Conservation (phyloP, 129 eudicot genomes). For the Oenanthe sinensis region DNA sequence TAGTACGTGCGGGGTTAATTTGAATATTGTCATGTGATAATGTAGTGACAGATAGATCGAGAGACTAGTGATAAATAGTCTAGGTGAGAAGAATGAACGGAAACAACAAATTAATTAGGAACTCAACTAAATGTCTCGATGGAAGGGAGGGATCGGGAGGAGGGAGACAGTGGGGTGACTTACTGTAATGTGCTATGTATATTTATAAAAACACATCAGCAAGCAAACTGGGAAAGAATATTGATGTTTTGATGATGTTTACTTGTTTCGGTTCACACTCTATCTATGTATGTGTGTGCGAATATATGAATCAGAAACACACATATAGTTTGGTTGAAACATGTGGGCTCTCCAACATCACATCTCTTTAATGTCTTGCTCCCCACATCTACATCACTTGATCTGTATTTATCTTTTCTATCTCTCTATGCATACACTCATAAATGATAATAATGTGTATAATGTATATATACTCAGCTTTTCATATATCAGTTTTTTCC, state of each 20-base stretch:
- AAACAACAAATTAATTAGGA: no score
- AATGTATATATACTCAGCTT: background rate
- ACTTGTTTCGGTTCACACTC: background rate
- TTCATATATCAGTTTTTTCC: background rate
- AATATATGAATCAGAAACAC: background rate
- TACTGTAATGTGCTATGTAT: background rate
- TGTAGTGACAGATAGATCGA: background rate
- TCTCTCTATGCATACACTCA: background rate
- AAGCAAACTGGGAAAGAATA: background rate
- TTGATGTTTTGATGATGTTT: slow-evolving; percentile 1
- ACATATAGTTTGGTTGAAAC: background rate
- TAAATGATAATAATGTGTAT: no score
- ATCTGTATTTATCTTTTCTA: background rate
- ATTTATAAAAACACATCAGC: background rate
- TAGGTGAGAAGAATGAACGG: background rate
- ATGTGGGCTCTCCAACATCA: slow-evolving; percentile 9
- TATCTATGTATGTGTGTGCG: background rate
- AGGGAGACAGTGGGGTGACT: background rate
- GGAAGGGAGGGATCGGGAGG: no score
- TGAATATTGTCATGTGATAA: no score
- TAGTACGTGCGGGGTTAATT: no score
- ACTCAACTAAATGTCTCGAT: no score
- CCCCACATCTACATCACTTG: slow-evolving; percentile 4
- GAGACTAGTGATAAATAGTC: background rate
- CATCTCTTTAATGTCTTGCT: slow-evolving; percentile 6